phyloP scores from a whole-genome alignment of 352 stramenopile genomes.

The Phytophthora lateralis region DNA sequence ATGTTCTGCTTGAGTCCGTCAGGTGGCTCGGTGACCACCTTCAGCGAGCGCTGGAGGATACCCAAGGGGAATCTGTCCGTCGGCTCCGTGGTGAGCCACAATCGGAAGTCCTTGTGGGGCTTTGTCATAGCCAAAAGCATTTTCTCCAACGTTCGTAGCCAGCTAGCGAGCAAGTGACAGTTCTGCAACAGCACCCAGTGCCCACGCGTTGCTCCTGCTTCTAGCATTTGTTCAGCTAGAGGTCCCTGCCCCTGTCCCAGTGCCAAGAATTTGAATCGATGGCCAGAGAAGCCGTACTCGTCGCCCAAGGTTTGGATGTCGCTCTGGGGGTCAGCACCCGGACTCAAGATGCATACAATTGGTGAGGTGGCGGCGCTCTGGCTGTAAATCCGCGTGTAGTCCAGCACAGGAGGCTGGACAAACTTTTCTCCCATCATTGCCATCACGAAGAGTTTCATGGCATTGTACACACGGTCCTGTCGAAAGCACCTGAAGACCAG shows the following conservation, averaged over 20 bases:
- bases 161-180: slow-evolving; percentile 94
- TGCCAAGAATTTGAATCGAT: slow-evolving; percentile 94
- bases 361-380: slow-evolving; percentile 87
- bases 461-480: slow-evolving; percentile 96
- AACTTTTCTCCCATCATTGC: slow-evolving; percentile 93
- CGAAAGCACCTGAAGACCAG: slow-evolving; percentile 94
- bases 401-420: slow-evolving; percentile 94
- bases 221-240: slow-evolving; percentile 94
- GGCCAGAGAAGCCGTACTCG: slow-evolving; percentile 89
- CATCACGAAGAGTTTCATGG: slow-evolving; percentile 95
- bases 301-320: slow-evolving; percentile 94
- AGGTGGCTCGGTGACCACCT: slow-evolving; percentile 96
- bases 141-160: slow-evolving; percentile 93
- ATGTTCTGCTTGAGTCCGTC: slow-evolving; percentile 97
- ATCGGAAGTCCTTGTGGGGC: slow-evolving; percentile 93
- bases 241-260: slow-evolving; percentile 94
- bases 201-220: slow-evolving; percentile 83
- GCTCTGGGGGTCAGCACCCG: slow-evolving; percentile 93
- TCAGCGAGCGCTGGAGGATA: slow-evolving; percentile 94
- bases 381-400: slow-evolving; percentile 93
- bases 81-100: slow-evolving; percentile 96
- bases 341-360: slow-evolving; percentile 96
- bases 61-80: slow-evolving; percentile 95
- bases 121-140: slow-evolving; percentile 92
- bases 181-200: slow-evolving; percentile 96